phyloP scores from a whole-genome alignment of 2,329 filamentous ascomycete species.

The Harringtonia lauricola region DNA sequence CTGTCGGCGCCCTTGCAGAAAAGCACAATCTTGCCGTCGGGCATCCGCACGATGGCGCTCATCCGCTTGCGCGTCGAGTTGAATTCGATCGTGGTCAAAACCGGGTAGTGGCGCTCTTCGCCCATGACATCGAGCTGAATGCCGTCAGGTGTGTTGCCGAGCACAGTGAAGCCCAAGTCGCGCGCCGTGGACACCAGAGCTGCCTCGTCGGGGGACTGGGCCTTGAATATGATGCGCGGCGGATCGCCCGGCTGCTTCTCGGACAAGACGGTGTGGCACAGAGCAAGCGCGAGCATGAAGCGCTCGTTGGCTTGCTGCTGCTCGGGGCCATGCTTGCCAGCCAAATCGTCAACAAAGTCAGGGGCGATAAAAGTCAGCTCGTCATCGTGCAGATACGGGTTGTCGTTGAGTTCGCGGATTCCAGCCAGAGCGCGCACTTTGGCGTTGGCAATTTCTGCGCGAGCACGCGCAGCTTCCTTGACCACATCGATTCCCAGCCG shows the following conservation, averaged over 20 bases:
- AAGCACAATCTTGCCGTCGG: constrained; percentile 75
- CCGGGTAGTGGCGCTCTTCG: constrained; percentile 70
- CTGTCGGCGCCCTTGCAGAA: constrained; percentile 98
- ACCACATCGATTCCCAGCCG: constrained; percentile 80
- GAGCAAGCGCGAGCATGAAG: constrained; percentile 88
- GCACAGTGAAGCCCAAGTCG: constrained; percentile 88
- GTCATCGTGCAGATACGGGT: constrained; percentile 83
- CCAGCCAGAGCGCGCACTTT: constrained; percentile 61
- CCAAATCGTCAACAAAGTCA: constrained; percentile 75
- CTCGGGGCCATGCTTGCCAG: constrained; percentile 62
- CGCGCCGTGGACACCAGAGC: constrained; percentile 88
- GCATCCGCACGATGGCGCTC: constrained; percentile 95
- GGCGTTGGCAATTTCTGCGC: constrained; percentile 67
- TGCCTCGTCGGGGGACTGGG: constrained; percentile 93
- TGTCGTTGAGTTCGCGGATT: constrained; percentile 70
- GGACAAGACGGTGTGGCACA: constrained; percentile 95
- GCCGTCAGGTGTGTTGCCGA: constrained; percentile 68
- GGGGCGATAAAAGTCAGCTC: constrained; percentile 87
- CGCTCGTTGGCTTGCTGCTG: constrained; percentile 71
- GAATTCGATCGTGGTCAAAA: constrained; percentile 94
- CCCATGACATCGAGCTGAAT: constrained; percentile 82
- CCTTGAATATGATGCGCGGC: constrained; percentile 88
- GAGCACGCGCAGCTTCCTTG: constrained; percentile 61
- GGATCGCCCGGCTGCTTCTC: constrained; percentile 84
- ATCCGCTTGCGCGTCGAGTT: constrained; percentile 95